Percentiles rank a stretch among this genome's conserved stretches.
Evolutionary conservation across 2,329 filamentous ascomycete genomes (phyloP).

Genomic region (Stagonosporopsis vannaccii): DNA sequence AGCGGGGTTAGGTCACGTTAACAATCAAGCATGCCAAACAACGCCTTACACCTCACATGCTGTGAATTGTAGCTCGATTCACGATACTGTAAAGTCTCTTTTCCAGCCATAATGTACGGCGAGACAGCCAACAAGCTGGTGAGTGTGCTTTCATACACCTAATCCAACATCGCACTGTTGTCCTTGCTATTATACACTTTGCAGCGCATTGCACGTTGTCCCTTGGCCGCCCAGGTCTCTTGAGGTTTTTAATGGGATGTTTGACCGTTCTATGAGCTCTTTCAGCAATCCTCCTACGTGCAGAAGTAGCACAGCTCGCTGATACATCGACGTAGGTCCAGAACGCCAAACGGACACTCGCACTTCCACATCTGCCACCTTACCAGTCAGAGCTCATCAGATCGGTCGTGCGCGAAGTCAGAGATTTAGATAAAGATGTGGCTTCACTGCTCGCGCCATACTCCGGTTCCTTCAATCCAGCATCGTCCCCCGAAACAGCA

Average conservation of each 20-base stretch:
- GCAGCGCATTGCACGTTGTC: not conserved
- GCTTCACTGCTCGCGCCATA: conserved; percentile 80
- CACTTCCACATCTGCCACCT: conserved; percentile 82
- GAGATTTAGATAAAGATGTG: conserved; percentile 89
- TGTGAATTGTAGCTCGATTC: too few relatives aligned
- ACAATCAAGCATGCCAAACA: not conserved
- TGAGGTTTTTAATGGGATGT: not conserved
- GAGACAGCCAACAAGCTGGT: conserved; percentile 88
- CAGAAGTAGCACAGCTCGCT: not conserved
- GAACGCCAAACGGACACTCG: conserved; percentile 93
- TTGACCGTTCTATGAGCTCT: not conserved
- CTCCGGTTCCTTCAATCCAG: conserved; percentile 83
- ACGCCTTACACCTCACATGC: not conserved
- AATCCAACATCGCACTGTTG: too few relatives aligned
- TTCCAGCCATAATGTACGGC: conserved; percentile 73
- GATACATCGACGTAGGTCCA: conserved; percentile 69
- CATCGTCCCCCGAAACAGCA: conserved; percentile 80
- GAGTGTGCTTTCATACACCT: conserved; percentile 25
- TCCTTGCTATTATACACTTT: not conserved
- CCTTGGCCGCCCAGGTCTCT: not conserved
- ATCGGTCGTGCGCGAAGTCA: conserved; percentile 85
- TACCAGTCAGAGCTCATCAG: conserved; percentile 94
- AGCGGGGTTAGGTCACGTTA: conserved; percentile 9
- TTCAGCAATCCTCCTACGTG: not conserved
- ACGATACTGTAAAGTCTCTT: not conserved